Conservation (phyloP, 2,329 filamentous ascomycete species). For the Septoria linicola region DNA sequence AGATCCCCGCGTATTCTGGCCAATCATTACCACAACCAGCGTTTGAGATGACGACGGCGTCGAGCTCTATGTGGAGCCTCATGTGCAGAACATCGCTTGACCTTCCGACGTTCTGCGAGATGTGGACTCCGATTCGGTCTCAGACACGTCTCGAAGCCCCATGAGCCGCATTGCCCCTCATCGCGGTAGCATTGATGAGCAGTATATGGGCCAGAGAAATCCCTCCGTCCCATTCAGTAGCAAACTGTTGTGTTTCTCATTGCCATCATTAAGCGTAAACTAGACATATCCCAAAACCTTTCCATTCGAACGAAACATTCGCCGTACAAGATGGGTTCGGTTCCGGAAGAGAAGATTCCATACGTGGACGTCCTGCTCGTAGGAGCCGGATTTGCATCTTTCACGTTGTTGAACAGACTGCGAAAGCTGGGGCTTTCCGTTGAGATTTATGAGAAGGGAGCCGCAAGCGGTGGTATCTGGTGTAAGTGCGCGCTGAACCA, state of each 20-base stretch:
- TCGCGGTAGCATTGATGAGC: constrained; percentile 7
- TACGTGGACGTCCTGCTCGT: constrained; percentile 26
- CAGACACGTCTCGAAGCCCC: constrained; percentile 14
- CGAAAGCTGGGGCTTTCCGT: constrained; percentile 37
- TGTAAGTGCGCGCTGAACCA: constrained; percentile 13
- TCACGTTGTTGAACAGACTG: constrained; percentile 33
- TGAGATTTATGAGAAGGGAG: constrained; percentile 39
- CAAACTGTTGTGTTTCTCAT: not conserved
- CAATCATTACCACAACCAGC: constrained; percentile 5
- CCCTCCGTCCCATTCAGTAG: not conserved
- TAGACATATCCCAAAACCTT: constrained; percentile 10
- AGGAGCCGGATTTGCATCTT: constrained; percentile 26
- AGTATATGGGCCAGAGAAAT: constrained; percentile 16
- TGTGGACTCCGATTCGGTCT: constrained; percentile 2
- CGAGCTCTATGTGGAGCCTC: constrained; percentile 11
- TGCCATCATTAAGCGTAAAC: constrained; percentile 24
- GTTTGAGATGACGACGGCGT: not conserved
- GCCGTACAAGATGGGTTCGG: constrained; percentile 31
- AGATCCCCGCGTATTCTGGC: constrained; percentile 8
- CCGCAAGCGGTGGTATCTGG: constrained; percentile 41
- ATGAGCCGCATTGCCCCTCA: constrained; percentile 8
- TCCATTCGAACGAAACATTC: constrained; percentile 19
- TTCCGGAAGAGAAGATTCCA: constrained; percentile 28
- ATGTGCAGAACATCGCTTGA: constrained; percentile 13
- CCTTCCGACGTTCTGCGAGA: constrained; percentile 12